Base-by-base conservation (phyloP, 768 basidiomycete species). In the Podaxis sp. region DNA sequence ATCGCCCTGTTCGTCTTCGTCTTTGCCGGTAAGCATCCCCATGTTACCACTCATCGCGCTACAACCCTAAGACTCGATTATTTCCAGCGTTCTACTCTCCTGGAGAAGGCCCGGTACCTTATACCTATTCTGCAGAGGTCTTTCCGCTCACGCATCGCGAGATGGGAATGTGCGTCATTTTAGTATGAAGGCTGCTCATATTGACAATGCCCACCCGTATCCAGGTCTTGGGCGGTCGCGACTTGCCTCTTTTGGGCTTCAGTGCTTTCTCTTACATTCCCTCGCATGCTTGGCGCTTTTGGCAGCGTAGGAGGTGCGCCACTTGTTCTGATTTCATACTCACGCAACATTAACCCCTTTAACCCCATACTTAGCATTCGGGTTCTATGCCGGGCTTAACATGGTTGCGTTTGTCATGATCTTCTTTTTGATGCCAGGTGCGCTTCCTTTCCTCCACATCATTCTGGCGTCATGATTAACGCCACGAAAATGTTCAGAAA, bases 81-180 rank as follows among this genome's bases (percentile, higher is more conserved):
- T n/a, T 55, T 8, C 29, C 63, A 73, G 81, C 81, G 0, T 88
- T 88, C 72, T 93, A 93, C 72, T 90, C 89, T 0, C 90, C 90
- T 1, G 92, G 92, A 64, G 93, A 93, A 77, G 94, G 94, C 0
- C 94, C 94, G 4, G 93, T 95, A 7, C 94, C 94, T 0, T 95
- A 89, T 73, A 88, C 91, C 0, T 96, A 95, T 71, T 94, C 92
- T 3, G 94, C 94, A 2, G 94, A 96, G 73, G 93, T 90, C 12
- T 96, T 92, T 83, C 94, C 93, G 5, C 79, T 96, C 41, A 88
- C 88, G 33, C 84, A 90, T 63, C 80, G 92, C 68, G 90, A 91
- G 68, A 80, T 90, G 77, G 80, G 80, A 66, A 81, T 81, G 80
- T 79, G 51, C 67, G 75, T 69, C 4, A 12, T 43, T 50, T 71